Conservation (phyloP, 805 yeast species). For the Yarrowia sp. region DNA sequence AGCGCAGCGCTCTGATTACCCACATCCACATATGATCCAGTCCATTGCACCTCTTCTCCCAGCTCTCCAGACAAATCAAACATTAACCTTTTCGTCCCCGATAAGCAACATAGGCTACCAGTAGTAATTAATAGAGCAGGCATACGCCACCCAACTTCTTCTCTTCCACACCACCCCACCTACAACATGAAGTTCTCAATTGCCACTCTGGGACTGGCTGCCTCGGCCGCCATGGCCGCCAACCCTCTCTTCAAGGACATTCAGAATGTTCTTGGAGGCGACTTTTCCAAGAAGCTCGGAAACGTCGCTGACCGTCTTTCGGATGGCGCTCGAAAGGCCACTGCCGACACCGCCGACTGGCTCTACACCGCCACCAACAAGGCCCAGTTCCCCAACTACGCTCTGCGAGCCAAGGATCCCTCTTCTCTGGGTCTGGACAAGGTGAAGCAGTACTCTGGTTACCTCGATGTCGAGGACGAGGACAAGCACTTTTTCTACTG, state of each 20-base stretch:
- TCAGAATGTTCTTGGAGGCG: constrained; percentile 19
- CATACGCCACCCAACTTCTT: constrained; percentile 3
- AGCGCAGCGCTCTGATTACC: too few relatives aligned
- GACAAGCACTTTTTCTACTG: constrained; percentile 94
- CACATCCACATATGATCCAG: neutral
- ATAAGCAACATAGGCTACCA: constrained; percentile 16
- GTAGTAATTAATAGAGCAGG: neutral
- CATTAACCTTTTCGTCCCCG: neutral
- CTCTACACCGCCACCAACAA: constrained; percentile 52
- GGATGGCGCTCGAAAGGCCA: neutral
- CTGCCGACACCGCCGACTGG: constrained; percentile 31
- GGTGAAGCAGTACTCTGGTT: constrained; percentile 77
- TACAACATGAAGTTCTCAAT: neutral
- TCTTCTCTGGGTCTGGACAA: constrained; percentile 70
- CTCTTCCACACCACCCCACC: neutral
- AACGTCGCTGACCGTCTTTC: constrained; percentile 15
- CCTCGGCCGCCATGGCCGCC: constrained; percentile 20
- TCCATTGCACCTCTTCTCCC: neutral
- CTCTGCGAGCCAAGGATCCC: constrained; percentile 65
- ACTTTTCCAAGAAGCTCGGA: constrained; percentile 17
- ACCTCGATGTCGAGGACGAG: constrained; percentile 70
- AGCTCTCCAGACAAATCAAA: neutral
- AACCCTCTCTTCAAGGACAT: constrained; percentile 20
- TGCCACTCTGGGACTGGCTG: constrained; percentile 11
- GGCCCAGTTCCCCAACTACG: constrained; percentile 44